These are phyloP conservation scores for Stylonectria norvegica DNA, from an alignment of 2,329 filamentous ascomycete genomes.

Conservation along the genomic window DNA sequence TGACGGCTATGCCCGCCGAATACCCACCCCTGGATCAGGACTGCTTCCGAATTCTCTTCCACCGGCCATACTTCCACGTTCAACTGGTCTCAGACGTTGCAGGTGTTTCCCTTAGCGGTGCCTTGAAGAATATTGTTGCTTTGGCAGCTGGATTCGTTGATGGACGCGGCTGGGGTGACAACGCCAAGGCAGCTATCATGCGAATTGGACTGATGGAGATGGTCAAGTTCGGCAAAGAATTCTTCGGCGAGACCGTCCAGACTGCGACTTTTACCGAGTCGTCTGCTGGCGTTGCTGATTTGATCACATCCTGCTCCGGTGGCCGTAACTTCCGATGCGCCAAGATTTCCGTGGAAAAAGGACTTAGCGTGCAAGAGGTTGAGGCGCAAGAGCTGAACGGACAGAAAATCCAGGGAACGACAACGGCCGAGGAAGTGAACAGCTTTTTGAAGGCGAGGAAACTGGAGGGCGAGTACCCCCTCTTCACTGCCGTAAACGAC, in stretches of 20 bases:
- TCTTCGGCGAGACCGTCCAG: slow-evolving; percentile 80
- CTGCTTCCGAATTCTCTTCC: slow-evolving; percentile 82
- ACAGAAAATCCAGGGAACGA: slow-evolving; percentile 93
- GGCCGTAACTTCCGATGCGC: slow-evolving; percentile 94
- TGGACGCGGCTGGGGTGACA: slow-evolving; percentile 95
- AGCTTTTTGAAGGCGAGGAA: slow-evolving; percentile 77
- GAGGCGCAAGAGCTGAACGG: slow-evolving; percentile 89
- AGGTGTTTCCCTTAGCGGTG: slow-evolving; percentile 89
- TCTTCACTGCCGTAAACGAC: slow-evolving; percentile 84
- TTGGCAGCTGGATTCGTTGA: slow-evolving; percentile 93
- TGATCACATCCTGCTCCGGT: slow-evolving; percentile 90
- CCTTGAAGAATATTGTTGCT: slow-evolving; percentile 95
- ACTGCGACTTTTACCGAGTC: slow-evolving; percentile 93
- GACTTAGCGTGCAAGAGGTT: slow-evolving; percentile 78
- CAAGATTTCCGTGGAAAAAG: slow-evolving; percentile 77
- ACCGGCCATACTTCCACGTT: slow-evolving; percentile 96
- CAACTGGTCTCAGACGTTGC: slow-evolving; percentile 93
- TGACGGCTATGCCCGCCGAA: slow-evolving; percentile 73
- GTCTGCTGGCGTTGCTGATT: slow-evolving; percentile 88
- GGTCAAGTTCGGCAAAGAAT: slow-evolving; percentile 91
- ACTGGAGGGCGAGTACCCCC: slow-evolving; percentile 77
- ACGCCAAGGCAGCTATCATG: slow-evolving; percentile 98
- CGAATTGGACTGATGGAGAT: slow-evolving; percentile 93
- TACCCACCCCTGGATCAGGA: slow-evolving; percentile 85
- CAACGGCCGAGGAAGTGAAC: slow-evolving; percentile 88